Conservation (phyloP, 2,329 filamentous ascomycete genomes). For the Cladosporium velox region DNA sequence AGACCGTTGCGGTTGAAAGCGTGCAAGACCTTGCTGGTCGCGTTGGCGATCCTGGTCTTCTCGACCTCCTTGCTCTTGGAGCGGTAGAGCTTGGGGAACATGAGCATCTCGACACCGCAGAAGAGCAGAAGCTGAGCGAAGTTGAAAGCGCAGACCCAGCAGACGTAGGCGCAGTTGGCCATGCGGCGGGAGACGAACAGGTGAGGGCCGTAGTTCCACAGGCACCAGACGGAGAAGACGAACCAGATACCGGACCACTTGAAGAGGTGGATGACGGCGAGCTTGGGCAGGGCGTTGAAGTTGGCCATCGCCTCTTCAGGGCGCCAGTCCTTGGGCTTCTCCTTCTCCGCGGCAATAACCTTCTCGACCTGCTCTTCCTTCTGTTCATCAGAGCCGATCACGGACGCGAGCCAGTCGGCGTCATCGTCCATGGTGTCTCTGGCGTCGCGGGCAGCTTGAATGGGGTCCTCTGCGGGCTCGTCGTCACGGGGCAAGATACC, state of each 20-base stretch:
- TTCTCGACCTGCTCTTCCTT: constrained; percentile 25
- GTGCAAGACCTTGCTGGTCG: constrained; percentile 78
- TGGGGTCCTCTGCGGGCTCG: constrained; percentile 27
- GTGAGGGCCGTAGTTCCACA: constrained; percentile 68
- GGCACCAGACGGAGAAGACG: constrained; percentile 70
- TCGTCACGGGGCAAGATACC: constrained; percentile 66
- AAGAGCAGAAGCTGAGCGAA: constrained; percentile 77
- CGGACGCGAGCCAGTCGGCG: constrained; percentile 40
- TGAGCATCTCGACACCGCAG: constrained; percentile 72
- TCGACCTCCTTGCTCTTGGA: constrained; percentile 58
- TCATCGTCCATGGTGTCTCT: constrained; percentile 37
- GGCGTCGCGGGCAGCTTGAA: constrained; percentile 17
- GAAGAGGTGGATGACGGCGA: constrained; percentile 53
- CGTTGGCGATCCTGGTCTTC: constrained; percentile 62
- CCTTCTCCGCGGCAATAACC: constrained; percentile 15
- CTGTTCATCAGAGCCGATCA: constrained; percentile 31
- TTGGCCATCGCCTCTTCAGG: constrained; percentile 18
- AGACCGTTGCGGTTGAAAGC: constrained; percentile 90
- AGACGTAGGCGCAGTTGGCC: constrained; percentile 88
- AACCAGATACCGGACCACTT: constrained; percentile 69
- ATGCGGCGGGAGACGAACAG: constrained; percentile 82
- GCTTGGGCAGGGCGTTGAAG: constrained; percentile 26
- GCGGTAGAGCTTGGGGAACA: constrained; percentile 73
- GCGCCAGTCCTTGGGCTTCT: constrained; percentile 19
- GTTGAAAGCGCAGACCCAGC: constrained; percentile 94